These are phyloP conservation scores for Jatropha multifida DNA, from an alignment of 441 rosid genomes.

Conservation along the genomic window DNA sequence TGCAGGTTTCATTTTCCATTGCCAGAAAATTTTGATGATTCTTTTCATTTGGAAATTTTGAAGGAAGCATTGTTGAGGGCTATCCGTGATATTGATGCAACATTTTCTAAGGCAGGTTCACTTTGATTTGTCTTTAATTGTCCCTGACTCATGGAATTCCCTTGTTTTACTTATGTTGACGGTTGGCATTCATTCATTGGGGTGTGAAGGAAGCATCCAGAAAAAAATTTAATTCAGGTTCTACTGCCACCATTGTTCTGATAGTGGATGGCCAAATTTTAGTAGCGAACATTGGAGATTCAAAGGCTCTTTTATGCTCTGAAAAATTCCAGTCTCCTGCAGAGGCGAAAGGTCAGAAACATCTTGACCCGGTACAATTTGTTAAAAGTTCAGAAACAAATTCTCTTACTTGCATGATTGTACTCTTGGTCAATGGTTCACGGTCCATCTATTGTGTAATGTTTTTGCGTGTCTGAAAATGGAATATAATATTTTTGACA, in stretches of 20 bases:
- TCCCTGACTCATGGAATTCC: neutral
- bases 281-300: slow-evolving; percentile 92
- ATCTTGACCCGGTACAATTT: slow-evolving; percentile 6
- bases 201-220: slow-evolving; percentile 74
- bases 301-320: slow-evolving; percentile 91
- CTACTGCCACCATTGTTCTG: slow-evolving; percentile 80
- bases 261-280: slow-evolving; percentile 78
- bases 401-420: slow-evolving; percentile 7
- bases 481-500: slow-evolving; percentile 9
- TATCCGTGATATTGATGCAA: slow-evolving; percentile 81
- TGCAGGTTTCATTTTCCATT: slow-evolving; percentile 59
- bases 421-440: neutral
- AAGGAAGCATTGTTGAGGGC: slow-evolving; percentile 90
- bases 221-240: slow-evolving; percentile 64
- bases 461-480: slow-evolving; percentile 12
- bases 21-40: slow-evolving; percentile 53
- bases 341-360: slow-evolving; percentile 75
- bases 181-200: slow-evolving; percentile 25
- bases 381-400: slow-evolving; percentile 14
- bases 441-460: slow-evolving; percentile 3
- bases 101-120: slow-evolving; percentile 65
- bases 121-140: slow-evolving; percentile 12
- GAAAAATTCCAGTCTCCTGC: slow-evolving; percentile 73
- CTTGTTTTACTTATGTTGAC: slow-evolving; percentile 9
- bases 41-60: slow-evolving; percentile 75